Evolutionary conservation across 2,329 filamentous ascomycete species (phyloP), one percentile per base, ranked within the genome.

Genomic region (Phaeosphaeriaceae sp.): DNA sequence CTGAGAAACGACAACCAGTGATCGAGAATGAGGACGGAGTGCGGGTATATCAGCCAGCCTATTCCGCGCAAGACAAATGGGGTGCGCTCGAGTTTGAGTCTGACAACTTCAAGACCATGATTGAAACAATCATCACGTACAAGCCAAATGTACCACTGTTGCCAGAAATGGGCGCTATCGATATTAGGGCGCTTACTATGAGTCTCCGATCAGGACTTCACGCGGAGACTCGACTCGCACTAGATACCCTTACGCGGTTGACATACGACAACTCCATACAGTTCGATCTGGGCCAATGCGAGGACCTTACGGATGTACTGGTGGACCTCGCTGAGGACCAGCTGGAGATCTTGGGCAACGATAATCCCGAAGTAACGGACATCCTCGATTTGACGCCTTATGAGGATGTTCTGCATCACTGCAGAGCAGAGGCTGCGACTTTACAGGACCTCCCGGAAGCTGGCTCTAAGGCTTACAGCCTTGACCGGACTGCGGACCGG

Each of bases 271-370:
- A 72, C 46, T 65, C 67, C 11, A 55, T 76, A 15, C 69, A 71
- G 21, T 55, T 77, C 19, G 74, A 77, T 47, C 59, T 77, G 36
- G 68, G 70, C 42, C 72, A 76, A 57, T 77, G 75, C 56, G 93
- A 97, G 56, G 95, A 98, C 73, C 79, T 99, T 56, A 85, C 97
- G 19, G 95, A 98, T 59, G 90, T 91, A 0, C 79, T 99, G 51
- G 82, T 97, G 33, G 95, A 98, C 66, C 97, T 92, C 73, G 95
- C 92, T 1, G 93, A 97, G 76, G 90, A 93, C 13, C 92, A 97
- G 74, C 82, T 94, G 22, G 92, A 97, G 41, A 75, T 91, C 11
- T 83, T 99, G n/a, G 90, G 89, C 0, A 92, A 97, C 63, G 89
- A 94, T 72, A 89, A 92, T 1, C 87, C 88, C 4, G 92, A 97